Conservation (phyloP, 179 eudicot genomes). For the Spergularia azorica region DNA sequence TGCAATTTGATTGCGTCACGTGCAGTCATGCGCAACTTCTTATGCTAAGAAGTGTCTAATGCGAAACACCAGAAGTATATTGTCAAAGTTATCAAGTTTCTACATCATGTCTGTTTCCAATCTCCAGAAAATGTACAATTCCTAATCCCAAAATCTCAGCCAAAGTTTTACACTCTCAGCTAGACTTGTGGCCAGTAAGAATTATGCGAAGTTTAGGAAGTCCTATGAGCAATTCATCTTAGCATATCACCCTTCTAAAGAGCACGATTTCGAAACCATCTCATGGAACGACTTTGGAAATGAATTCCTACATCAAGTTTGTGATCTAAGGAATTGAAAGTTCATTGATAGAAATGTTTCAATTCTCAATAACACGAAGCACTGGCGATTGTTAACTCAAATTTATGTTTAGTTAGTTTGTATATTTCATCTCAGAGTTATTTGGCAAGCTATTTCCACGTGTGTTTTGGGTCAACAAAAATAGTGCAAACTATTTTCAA, state of each 20-base stretch:
- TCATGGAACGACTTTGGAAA: background rate
- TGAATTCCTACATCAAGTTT: background rate
- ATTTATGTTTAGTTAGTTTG: background rate
- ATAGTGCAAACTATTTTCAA: background rate
- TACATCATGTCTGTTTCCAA: background rate
- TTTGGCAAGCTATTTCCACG: slow-evolving; percentile 12
- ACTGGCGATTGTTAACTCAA: background rate
- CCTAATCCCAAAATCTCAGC: background rate
- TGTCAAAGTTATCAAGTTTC: background rate
- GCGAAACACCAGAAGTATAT: background rate
- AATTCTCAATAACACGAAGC: background rate
- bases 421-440: background rate
- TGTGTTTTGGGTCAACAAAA: slow-evolving; percentile 3
- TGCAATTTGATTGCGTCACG: background rate
- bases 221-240: background rate
- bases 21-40: background rate
- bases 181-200: background rate
- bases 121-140: background rate
- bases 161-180: background rate
- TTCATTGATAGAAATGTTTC: no score
- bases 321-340: no score
- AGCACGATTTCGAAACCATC: background rate
- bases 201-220: slow-evolving; percentile 1
- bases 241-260: background rate
- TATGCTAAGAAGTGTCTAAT: background rate